Evolutionary conservation across 2,329 filamentous ascomycete species (phyloP), one percentile per base, ranked within the genome.

Genomic region (Gaeumannomyces tritici): DNA sequence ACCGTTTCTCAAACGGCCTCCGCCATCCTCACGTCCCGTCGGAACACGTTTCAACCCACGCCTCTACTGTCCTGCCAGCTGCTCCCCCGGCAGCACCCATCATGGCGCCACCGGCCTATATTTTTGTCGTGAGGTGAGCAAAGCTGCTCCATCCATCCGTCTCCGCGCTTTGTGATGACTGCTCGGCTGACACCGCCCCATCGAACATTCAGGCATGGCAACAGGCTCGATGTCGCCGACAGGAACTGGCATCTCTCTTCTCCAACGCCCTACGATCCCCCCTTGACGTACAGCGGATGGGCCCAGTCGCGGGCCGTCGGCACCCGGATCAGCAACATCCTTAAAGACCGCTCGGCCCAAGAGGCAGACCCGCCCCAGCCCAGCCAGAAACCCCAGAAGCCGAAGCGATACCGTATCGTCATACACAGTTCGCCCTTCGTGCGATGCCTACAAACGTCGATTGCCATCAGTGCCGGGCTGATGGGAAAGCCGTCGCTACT

Each of bases 371-470:
- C 77, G 59, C 70, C 70, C 18, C 54, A 47, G 47, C 61, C 71
- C 4, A 65, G 67, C 4, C 57, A 65, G 58, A 61, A 67, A 15
- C 63, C 59, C 57, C 62, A 67, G 61, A 85, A 81, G 71, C 82
- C 80, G 67, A 83, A 84, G 66, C 84, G 80, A 67, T 91, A 90
- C 76, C 90, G 89, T 71, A 82, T 98, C 63, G 83, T 96, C 68
- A 85, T 99, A 63, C 93, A 99, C 75, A 90, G 86, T 66, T 98
- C 93, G n/a, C 95, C 95, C 0, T 99, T 93, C 71, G 78, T 96
- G 61, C 86, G 95, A 74, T 99, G 95, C 73, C 82, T 97, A 18
- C 93, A 99, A 75, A 97, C 93, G 0, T 91, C 92, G 15, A 85
- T 96, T 60, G 93, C 88, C 33, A 91, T 98, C 70, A 89, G 89